These are phyloP conservation scores for Ophiosphaerella narmari DNA, from an alignment of 2,329 filamentous ascomycete species.

Conservation along the genomic window DNA sequence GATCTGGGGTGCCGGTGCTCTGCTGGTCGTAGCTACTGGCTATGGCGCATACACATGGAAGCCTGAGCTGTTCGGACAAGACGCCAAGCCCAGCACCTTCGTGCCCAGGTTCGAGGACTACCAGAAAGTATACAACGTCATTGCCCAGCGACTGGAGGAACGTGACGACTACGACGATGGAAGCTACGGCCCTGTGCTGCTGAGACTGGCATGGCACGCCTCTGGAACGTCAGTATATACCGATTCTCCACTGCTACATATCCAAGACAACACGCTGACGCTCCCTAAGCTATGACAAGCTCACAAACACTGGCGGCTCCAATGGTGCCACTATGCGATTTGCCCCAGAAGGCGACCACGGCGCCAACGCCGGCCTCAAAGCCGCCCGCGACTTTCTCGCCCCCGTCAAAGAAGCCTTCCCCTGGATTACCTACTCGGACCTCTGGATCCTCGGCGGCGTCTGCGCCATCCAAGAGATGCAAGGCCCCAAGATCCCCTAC, in stretches of 20 bases:
- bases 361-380: constrained; percentile 89
- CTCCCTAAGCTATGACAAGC: constrained; percentile 69
- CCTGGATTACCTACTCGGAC: constrained; percentile 96
- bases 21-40: constrained; percentile 32
- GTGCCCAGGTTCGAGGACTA: constrained; percentile 83
- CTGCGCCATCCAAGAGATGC: constrained; percentile 90
- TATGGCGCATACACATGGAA: constrained; percentile 60
- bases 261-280: constrained; percentile 14
- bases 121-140: constrained; percentile 90
- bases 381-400: constrained; percentile 89
- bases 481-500: constrained; percentile 85
- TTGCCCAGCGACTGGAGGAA: constrained; percentile 80
- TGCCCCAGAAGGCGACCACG: constrained; percentile 83
- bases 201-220: constrained; percentile 92
- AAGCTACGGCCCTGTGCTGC: constrained; percentile 88
- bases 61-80: constrained; percentile 50
- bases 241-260: not conserved
- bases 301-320: constrained; percentile 86
- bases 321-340: constrained; percentile 99
- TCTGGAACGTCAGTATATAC: constrained; percentile 68
- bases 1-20: constrained; percentile 38
- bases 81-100: constrained; percentile 57
- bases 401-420: constrained; percentile 85
- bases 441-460: constrained; percentile 93
- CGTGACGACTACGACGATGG: constrained; percentile 96